Evolutionary conservation across 352 stramenopile species (phyloP).

Genomic region (Halophytophthora batemanensis): DNA sequence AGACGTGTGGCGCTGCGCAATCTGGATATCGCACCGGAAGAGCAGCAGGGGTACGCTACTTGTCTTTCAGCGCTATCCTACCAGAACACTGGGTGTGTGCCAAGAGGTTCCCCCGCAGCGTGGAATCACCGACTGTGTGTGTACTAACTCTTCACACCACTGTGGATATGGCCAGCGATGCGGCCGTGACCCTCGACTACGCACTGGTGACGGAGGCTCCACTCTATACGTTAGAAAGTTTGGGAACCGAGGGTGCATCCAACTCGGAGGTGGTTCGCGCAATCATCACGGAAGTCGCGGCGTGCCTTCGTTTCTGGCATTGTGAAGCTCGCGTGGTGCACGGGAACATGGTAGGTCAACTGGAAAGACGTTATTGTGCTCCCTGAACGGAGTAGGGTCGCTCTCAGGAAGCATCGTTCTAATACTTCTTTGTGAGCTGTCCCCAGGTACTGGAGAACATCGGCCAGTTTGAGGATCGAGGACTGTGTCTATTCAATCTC

Average conservation of each 20-base stretch:
- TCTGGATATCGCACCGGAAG: slow-evolving; percentile 33
- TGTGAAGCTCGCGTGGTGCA: slow-evolving; percentile 44
- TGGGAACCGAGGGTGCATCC: slow-evolving; percentile 30
- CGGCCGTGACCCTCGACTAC: slow-evolving; percentile 45
- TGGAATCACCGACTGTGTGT: slow-evolving; percentile 6
- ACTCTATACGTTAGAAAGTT: slow-evolving; percentile 41
- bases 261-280: slow-evolving; percentile 26
- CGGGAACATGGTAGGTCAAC: slow-evolving; percentile 54
- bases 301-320: slow-evolving; percentile 63
- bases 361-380: neutral
- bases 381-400: neutral
- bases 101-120: neutral
- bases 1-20: slow-evolving; percentile 38
- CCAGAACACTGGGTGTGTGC: too few relatives aligned
- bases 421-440: neutral
- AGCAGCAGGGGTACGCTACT: slow-evolving; percentile 45
- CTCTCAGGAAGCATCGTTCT: neutral
- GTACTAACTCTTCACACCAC: slow-evolving; percentile 20
- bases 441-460: slow-evolving; percentile 37
- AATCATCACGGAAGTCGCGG: slow-evolving; percentile 39
- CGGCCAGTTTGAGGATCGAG: slow-evolving; percentile 40
- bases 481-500: slow-evolving; percentile 43
- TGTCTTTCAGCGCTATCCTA: neutral
- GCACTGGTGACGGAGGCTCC: slow-evolving; percentile 55
- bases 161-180: slow-evolving; percentile 30